Conservation (phyloP, 2,329 filamentous ascomycete genomes). For the Penicillium sp. region DNA sequence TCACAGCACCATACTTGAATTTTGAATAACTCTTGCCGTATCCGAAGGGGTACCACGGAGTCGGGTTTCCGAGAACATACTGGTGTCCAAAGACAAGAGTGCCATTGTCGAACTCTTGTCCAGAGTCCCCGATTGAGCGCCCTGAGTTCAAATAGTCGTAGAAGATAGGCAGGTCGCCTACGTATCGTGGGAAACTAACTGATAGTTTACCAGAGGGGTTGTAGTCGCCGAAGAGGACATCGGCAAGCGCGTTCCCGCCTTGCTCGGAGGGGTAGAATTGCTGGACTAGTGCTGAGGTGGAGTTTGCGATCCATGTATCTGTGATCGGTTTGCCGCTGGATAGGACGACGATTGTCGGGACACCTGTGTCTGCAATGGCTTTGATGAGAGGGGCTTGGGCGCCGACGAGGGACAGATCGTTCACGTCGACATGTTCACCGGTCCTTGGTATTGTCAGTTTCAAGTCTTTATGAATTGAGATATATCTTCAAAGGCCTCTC, state of each 20-base stretch:
- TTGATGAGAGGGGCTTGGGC: conserved; percentile 68
- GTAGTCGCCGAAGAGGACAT: conserved; percentile 64
- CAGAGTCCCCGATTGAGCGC: conserved; percentile 55
- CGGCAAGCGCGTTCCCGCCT: conserved; percentile 66
- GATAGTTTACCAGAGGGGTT: conserved; percentile 68
- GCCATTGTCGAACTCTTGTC: conserved; percentile 57
- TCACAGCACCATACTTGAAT: conserved; percentile 55
- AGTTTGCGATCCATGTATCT: conserved; percentile 69
- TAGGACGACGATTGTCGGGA: conserved; percentile 68
- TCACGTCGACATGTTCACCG: conserved; percentile 70
- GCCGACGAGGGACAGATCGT: conserved; percentile 66
- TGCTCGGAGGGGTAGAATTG: conserved; percentile 75
- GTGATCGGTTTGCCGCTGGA: conserved; percentile 72
- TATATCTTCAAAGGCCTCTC: conserved; percentile 4
- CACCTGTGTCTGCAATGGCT: conserved; percentile 67
- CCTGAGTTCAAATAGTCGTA: conserved; percentile 73
- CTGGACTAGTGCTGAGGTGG: conserved; percentile 67
- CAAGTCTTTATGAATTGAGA: neutral
- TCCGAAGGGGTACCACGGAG: conserved; percentile 66
- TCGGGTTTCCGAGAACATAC: conserved; percentile 63
- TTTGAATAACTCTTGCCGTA: conserved; percentile 67
- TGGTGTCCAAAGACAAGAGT: conserved; percentile 64
- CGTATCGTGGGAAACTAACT: conserved; percentile 67
- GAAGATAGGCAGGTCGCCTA: conserved; percentile 68
- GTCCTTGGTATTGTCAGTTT: conserved; percentile 41